Conservation (phyloP, 306 rosid genomes). For the Vachellia collinsii region DNA sequence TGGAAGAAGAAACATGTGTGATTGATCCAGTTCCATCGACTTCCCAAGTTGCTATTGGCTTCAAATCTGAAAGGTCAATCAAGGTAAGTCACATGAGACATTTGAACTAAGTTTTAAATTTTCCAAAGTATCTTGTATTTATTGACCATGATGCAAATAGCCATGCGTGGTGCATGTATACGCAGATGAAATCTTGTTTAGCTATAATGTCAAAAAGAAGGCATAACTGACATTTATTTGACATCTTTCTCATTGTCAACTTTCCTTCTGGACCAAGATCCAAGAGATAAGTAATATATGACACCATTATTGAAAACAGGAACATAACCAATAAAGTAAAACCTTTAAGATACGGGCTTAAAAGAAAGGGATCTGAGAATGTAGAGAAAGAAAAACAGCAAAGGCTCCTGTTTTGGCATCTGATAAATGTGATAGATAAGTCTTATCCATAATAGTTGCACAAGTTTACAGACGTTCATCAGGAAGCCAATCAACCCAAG, state of each 20-base stretch:
- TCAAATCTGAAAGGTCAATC: constrained; percentile 64
- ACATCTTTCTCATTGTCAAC: not conserved
- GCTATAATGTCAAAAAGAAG: not conserved
- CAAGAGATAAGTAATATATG: constrained; percentile 10
- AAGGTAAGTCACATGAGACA: constrained; percentile 32
- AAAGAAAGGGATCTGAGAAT: constrained; percentile 9
- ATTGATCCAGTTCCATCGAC: constrained; percentile 76
- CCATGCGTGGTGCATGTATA: not conserved
- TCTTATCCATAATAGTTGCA: not conserved
- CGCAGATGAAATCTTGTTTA: constrained; percentile 10
- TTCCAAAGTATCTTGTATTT: constrained; percentile 6
- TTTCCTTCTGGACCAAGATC: constrained; percentile 3
- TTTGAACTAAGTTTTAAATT: constrained; percentile 11
- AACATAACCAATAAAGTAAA: not conserved
- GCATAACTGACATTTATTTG: constrained; percentile 18
- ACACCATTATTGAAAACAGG: constrained; percentile 10
- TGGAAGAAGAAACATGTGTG: constrained; percentile 74
- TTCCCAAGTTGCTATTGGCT: constrained; percentile 93
- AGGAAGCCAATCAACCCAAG: not conserved
- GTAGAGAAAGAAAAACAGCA: constrained; percentile 10
- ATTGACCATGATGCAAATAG: constrained; percentile 8
- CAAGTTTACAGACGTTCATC: not conserved
- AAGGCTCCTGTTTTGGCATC: not conserved
- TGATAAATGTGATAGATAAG: not conserved
- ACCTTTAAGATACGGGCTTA: not conserved